Evolutionary conservation across 73 alveolate genomes (phyloP).

Genomic region (Uronychia binucleata): DNA sequence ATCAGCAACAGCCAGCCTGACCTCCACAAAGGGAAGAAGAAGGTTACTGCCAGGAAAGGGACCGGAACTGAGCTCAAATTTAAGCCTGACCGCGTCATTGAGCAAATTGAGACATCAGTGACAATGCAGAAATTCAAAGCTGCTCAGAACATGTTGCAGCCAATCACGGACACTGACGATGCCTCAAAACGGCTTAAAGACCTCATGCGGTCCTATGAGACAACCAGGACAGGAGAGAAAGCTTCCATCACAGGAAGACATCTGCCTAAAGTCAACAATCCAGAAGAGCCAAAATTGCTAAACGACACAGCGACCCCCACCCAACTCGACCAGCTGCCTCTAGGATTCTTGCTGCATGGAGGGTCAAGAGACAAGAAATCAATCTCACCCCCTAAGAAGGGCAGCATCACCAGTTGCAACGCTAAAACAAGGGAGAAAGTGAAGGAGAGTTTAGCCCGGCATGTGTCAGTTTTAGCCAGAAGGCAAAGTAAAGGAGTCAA

Average conservation of each 20-base stretch:
- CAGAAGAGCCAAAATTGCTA: neutral
- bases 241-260: neutral
- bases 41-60: neutral
- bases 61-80: neutral
- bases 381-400: neutral
- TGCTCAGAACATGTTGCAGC: neutral
- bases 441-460: neutral
- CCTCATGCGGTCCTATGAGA: neutral
- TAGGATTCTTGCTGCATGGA: neutral
- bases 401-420: neutral
- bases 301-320: neutral
- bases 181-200: neutral
- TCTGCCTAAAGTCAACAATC: neutral
- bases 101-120: neutral
- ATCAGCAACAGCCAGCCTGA: neutral
- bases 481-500: slow-evolving; percentile 17
- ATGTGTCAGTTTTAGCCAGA: neutral
- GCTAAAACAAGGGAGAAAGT: neutral
- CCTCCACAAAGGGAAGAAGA: neutral
- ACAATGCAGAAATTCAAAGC: neutral
- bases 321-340: neutral
- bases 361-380: neutral
- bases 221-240: neutral
- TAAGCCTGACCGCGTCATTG: neutral
- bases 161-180: neutral